Conservation (phyloP, 495 filamentous ascomycete genomes). For the Podospora bellae-mahoneyi region DNA sequence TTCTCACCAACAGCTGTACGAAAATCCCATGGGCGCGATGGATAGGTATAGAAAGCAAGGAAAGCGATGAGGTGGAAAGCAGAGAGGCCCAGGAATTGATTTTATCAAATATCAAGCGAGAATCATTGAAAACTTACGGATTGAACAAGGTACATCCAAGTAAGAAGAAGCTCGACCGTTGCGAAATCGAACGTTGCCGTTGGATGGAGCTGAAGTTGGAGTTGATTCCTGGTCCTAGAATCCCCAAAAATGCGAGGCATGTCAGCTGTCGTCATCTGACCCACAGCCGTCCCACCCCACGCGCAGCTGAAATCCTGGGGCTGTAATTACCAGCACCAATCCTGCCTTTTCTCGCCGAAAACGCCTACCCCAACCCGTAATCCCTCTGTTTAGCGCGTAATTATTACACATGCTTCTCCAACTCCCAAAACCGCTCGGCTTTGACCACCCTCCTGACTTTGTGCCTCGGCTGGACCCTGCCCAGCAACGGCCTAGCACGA, state of each 20-base stretch:
- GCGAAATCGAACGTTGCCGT: not conserved
- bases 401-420: conserved; percentile 3
- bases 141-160: not conserved
- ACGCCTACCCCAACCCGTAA: not conserved
- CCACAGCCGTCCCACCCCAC: not conserved
- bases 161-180: not conserved
- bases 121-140: not conserved
- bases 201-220: not conserved
- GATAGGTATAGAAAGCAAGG: too few relatives aligned
- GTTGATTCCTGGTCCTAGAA: not conserved
- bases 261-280: conserved; percentile 6
- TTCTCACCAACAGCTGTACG: not conserved
- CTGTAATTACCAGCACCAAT: not conserved
- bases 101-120: too few relatives aligned
- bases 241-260: not conserved
- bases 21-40: too few relatives aligned
- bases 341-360: not conserved
- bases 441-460: conserved; percentile 2
- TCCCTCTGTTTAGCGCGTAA: not conserved
- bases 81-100: too few relatives aligned
- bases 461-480: conserved; percentile 5
- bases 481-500: conserved; percentile 6
- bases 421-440: conserved; percentile 4
- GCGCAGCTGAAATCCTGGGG: not conserved
- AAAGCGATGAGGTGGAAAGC: too few relatives aligned